Percentiles rank a stretch among this genome's conserved stretches.
phyloP scores from a whole-genome alignment of 345 rosid species.

The Brassica nigra region DNA sequence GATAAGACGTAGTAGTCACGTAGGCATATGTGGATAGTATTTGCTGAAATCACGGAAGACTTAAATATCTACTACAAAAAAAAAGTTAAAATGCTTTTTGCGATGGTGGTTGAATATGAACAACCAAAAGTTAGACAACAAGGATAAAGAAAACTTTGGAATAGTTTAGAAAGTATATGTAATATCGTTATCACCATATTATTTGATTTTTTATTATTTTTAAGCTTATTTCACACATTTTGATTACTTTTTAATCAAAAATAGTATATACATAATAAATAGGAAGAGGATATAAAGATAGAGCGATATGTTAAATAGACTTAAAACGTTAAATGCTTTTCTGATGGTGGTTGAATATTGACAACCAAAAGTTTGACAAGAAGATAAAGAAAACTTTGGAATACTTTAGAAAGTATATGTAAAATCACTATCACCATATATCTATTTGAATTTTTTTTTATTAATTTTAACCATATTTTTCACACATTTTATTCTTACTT shows the following conservation, averaged over 20 bases:
- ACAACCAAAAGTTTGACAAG: not conserved
- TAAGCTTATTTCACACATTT: conserved; percentile 1
- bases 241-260: not conserved
- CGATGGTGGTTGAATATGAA: not conserved
- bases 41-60: conserved; percentile 30
- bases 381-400: not conserved
- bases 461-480: not conserved
- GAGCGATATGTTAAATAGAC: not conserved
- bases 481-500: not conserved
- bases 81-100: not conserved
- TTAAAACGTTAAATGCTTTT: not conserved
- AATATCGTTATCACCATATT: not conserved
- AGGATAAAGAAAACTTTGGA: not conserved
- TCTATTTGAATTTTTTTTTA: not conserved
- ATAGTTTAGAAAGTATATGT: not conserved
- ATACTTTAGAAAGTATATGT: not conserved
- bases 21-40: conserved; percentile 26
- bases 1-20: not conserved
- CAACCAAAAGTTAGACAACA: not conserved
- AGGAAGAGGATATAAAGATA: not conserved
- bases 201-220: not conserved
- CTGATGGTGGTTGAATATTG: not conserved
- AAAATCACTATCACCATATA: not conserved
- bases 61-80: not conserved
- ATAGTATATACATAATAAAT: not conserved